A percentile compares a stretch with the other conserved stretches of the same genome.
phyloP scores from a whole-genome alignment of 495 filamentous ascomycete species.

The Xylaria nigripes region DNA sequence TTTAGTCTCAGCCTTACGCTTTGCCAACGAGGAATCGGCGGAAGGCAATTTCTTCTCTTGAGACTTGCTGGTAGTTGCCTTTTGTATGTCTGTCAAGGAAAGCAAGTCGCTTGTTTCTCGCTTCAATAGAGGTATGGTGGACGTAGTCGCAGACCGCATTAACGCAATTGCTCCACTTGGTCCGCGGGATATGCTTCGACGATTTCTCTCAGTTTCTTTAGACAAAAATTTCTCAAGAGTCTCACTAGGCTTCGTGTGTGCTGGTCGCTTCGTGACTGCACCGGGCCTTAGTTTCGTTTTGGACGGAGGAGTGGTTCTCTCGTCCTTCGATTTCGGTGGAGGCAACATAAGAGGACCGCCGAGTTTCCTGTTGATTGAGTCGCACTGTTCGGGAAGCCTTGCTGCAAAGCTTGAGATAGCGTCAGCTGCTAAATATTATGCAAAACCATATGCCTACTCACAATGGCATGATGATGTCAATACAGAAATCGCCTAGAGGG shows the following conservation, averaged over 20 bases:
- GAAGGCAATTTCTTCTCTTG: slow-evolving; percentile 26
- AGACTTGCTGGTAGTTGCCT: slow-evolving; percentile 30
- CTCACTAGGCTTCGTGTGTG: slow-evolving; percentile 37
- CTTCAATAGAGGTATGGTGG: slow-evolving; percentile 49
- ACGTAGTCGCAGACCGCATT: slow-evolving; percentile 61
- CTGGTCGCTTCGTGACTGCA: slow-evolving; percentile 45
- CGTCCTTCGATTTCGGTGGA: slow-evolving; percentile 46
- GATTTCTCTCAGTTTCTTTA: slow-evolving; percentile 47
- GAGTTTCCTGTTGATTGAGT: slow-evolving; percentile 73
- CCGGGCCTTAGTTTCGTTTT: slow-evolving; percentile 44
- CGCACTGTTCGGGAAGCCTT: slow-evolving; percentile 72
- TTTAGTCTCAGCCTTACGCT: slow-evolving; percentile 47
- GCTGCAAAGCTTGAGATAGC: slow-evolving; percentile 56
- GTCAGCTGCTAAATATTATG: slow-evolving; percentile 9
- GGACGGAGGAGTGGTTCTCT: slow-evolving; percentile 25
- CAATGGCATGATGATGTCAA: slow-evolving; percentile 91
- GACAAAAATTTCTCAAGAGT: slow-evolving; percentile 64
- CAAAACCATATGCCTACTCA: slow-evolving; percentile 34
- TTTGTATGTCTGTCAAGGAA: slow-evolving; percentile 44
- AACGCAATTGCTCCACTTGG: slow-evolving; percentile 48
- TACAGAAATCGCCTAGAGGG: slow-evolving; percentile 61
- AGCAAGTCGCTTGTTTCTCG: slow-evolving; percentile 54
- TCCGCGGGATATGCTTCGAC: slow-evolving; percentile 43
- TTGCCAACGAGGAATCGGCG: slow-evolving; percentile 1
- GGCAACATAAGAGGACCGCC: slow-evolving; percentile 65